Conservation (phyloP, 139 green algal genomes). For the Prasinococcaceae sp. region DNA sequence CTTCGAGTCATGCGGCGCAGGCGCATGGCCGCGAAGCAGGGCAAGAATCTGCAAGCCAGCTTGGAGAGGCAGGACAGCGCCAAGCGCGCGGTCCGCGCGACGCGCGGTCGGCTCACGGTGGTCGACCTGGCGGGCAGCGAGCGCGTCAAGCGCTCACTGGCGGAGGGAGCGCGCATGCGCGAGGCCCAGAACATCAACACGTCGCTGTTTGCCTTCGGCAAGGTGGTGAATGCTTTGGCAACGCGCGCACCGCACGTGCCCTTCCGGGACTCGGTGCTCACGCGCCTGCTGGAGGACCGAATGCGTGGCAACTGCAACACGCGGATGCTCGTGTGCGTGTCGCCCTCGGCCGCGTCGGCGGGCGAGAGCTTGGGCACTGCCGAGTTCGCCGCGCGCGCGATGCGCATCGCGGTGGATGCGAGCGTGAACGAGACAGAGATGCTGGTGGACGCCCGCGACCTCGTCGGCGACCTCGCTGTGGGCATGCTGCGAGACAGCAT, state of each 20-base stretch:
- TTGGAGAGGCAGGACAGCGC: too few relatives aligned
- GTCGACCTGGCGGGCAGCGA: slow-evolving; percentile 62
- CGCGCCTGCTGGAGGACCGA: neutral
- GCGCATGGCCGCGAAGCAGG: too few relatives aligned
- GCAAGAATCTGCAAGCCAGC: too few relatives aligned
- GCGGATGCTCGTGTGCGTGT: slow-evolving; percentile 1
- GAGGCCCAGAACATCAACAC: slow-evolving; percentile 8
- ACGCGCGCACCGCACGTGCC: neutral
- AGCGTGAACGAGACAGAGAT: neutral
- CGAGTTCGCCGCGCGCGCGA: neutral
- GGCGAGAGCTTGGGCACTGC: neutral
- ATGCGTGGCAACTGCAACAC: neutral
- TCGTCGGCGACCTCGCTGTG: too few relatives aligned
- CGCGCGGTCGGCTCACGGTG: slow-evolving; percentile 40
- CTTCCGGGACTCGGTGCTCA: slow-evolving; percentile 6
- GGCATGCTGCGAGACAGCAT: too few relatives aligned
- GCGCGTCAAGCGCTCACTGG: slow-evolving; percentile 32
- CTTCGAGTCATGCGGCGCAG: slow-evolving; percentile 1
- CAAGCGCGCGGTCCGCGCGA: too few relatives aligned
- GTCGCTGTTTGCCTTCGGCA: neutral
- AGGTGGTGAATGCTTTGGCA: neutral
- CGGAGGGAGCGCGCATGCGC: slow-evolving; percentile 19
- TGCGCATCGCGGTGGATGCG: neutral
- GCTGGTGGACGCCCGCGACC: too few relatives aligned
- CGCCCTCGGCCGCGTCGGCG: neutral